Base-by-base conservation (phyloP, 108 stramenopile genomes). In the Cyclotella atomus region DNA sequence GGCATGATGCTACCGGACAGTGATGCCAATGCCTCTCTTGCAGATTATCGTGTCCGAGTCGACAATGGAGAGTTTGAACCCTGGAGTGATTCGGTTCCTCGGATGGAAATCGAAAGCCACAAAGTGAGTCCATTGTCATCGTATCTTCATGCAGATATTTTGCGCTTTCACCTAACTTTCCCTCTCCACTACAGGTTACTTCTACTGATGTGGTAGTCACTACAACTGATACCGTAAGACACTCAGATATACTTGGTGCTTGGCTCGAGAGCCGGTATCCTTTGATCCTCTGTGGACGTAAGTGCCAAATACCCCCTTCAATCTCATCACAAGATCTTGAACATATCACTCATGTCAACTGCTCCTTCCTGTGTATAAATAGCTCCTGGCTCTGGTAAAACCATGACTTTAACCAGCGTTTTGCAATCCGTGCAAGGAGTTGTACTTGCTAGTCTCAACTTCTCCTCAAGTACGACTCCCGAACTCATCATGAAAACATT, bases 351-450 rank as follows among this genome's bases (percentile, higher is more conserved):
- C 12, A 12, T 41, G 38, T 41, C 38, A 9, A 9, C 7, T 41
- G 38, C 38, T 49, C n/a, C n/a, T 17, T n/a, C n/a, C 4, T 49
- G n/a, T n/a, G 16, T 17, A 12, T 4, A 49, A n/a, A 49, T 19
- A 49, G 47, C 99, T 6, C 99, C 99, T 15, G 82, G 99, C 15
- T 85, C 83, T 21, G 99, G 99, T 19, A 99, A 99, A 66, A 98
- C 96, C 15, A 99, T 99, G 98, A 98, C 99, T 4, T 84, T 99
- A 23, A 97, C 95, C 24, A 88, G 86, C 57, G 96, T 97, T 15
- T 87, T 99, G n/a, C 89, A 94, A 38, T 85, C 89, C 12, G 85
- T 97, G 36, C 96, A 97, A 66, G 91, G 97, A 24, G 88, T 96
- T n/a, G 91, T 93, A 14, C 84, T 98, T 23, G 96, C 95, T 0